These are phyloP conservation scores for Ogataea hybrid DNA, from an alignment of 1,139 yeast species.

Conservation along the genomic window DNA sequence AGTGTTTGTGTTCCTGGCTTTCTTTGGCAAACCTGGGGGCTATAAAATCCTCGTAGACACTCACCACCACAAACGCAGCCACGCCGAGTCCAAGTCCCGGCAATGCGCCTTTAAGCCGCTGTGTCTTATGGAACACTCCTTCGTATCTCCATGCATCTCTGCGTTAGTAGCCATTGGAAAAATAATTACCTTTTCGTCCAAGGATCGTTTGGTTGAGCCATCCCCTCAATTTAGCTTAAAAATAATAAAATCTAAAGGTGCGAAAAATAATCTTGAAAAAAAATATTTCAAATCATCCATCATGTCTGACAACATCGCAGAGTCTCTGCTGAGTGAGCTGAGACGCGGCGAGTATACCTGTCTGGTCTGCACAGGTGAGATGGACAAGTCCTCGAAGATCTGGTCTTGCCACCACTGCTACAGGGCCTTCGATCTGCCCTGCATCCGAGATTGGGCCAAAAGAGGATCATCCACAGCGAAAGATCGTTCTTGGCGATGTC, in stretches of 20 bases:
- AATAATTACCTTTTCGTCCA: constrained; percentile 31
- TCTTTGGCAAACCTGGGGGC: constrained; percentile 4
- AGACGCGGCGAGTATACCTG: constrained; percentile 71
- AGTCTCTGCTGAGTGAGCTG: constrained; percentile 46
- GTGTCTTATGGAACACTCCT: constrained; percentile 72
- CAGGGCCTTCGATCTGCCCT: constrained; percentile 77
- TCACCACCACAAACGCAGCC: constrained; percentile 69
- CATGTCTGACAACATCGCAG: constrained; percentile 10
- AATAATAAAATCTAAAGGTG: neutral
- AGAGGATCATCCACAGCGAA: constrained; percentile 63
- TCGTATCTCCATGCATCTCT: constrained; percentile 94
- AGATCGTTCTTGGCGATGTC: constrained; percentile 76
- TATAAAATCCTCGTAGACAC: constrained; percentile 59
- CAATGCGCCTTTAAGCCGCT: constrained; percentile 70
- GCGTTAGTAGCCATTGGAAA: constrained; percentile 3
- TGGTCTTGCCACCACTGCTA: constrained; percentile 77
- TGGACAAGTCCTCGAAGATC: constrained; percentile 61
- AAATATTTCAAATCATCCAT: neutral
- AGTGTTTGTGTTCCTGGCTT: neutral
- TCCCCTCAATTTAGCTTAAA: constrained; percentile 5
- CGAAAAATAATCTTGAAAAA: neutral
- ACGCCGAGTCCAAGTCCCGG: constrained; percentile 85
- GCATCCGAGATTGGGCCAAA: constrained; percentile 80
- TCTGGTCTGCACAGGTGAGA: constrained; percentile 80
- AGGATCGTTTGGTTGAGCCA: constrained; percentile 27